Evolutionary conservation across 1,284 basidiomycete species (phyloP), one percentile per base, ranked within the genome.

Genomic region (Puccinia horiana): DNA sequence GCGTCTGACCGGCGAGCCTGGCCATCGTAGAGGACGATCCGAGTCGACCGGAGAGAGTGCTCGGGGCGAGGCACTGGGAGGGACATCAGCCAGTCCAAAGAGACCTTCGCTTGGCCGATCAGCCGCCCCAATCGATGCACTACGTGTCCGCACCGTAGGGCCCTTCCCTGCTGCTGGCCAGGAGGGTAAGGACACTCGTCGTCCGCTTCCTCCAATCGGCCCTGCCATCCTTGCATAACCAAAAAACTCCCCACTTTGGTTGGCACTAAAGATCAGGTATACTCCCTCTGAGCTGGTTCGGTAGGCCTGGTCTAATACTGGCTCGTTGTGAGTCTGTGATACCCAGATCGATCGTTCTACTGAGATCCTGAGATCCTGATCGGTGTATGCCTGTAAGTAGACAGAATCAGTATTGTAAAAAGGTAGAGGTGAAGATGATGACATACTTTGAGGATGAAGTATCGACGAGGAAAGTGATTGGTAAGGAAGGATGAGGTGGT

Each of bases 261-360:
- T 84, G 26, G 81, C 83, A 73, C 78, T 81, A 40, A 83, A 84
- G 81, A 84, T 63, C 18, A 84, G 40, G 42, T 73, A 82, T 29
- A 84, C 83, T 12, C 83, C 83, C 3, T 79, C 75, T 11, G 44
- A 1, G 12, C 81, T 70, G 8, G 83, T 81, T 9, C 83, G 74
- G 61, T 79, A 84, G 0, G 83, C 83, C 78, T 84, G 79, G 67
- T 84, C 83, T 14, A 84, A 70, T 0, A 83, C 47, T 0, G 77
- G 73, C 47, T 83, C 83, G 56, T 83, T 83, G 58, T 83, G 83
- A 0, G 76, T 40, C 52, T 83, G 83, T 2, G 83, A 83, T 14
- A 67, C 72, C 83, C 83, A 83, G 20, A 52, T 40, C 2, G 70
- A 73, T 18, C 52, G 75, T 35, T 70, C 72, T 35, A 83, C 73